phyloP scores from a whole-genome alignment of 495 filamentous ascomycete genomes.

The Oleoguttula mirabilis region DNA sequence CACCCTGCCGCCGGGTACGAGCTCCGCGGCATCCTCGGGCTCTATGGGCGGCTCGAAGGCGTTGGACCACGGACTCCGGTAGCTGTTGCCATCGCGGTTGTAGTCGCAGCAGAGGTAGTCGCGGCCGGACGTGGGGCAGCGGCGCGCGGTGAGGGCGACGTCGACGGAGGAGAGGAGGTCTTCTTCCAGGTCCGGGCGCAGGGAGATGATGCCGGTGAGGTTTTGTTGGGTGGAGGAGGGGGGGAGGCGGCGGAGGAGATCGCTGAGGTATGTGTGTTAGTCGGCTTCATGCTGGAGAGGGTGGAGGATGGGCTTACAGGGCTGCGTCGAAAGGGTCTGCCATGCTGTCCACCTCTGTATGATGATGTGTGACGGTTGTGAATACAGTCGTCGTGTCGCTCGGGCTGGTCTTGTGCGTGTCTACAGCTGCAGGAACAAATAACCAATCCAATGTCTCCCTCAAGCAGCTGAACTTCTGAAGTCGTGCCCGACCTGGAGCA shows the following conservation, averaged over 20 bases:
- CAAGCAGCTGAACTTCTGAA: too few species aligned
- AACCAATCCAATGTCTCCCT: too few species aligned
- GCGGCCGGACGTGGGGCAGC: slow-evolving; percentile 75
- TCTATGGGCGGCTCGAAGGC: slow-evolving; percentile 81
- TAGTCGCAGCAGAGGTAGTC: slow-evolving; percentile 99
- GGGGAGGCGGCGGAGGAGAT: slow-evolving; percentile 95
- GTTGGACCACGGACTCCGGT: slow-evolving; percentile 95
- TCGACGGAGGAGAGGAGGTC: slow-evolving; percentile 96
- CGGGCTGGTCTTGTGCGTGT: too few species aligned
- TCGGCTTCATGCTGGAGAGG: slow-evolving; percentile 19
- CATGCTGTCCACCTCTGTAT: too few species aligned
- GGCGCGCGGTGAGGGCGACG: slow-evolving; percentile 76
- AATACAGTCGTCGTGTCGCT: too few species aligned
- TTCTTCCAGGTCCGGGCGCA: slow-evolving; percentile 86
- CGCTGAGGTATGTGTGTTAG: slow-evolving; percentile 44
- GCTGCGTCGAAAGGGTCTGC: slow-evolving; percentile 45
- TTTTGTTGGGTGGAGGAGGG: slow-evolving; percentile 79
- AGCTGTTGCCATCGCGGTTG: slow-evolving; percentile 96
- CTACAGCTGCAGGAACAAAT: too few species aligned
- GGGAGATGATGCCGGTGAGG: slow-evolving; percentile 68
- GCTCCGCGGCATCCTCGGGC: slow-evolving; percentile 40
- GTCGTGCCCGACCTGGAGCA: too few species aligned
- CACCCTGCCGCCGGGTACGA: slow-evolving; percentile 40
- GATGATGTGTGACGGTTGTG: too few species aligned
- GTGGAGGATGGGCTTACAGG: slow-evolving; percentile 36